phyloP scores from a whole-genome alignment of 129 eudicot species.

The Logfia minima region DNA sequence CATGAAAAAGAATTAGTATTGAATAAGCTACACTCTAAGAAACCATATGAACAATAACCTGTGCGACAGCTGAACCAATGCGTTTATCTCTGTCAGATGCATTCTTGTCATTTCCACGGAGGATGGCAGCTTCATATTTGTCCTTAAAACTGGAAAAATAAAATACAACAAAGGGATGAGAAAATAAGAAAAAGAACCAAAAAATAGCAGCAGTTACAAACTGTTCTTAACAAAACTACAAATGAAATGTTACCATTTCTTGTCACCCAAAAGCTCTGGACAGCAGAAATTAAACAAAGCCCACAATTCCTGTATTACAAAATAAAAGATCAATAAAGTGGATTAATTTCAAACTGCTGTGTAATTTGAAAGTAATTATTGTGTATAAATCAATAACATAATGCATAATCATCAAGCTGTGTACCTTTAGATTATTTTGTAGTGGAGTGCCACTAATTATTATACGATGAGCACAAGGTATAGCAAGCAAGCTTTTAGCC shows the following conservation, averaged over 20 bases:
- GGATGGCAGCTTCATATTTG: conserved; percentile 63
- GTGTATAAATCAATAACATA: not conserved
- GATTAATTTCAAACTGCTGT: conserved; percentile 11
- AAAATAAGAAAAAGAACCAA: conserved; percentile 3
- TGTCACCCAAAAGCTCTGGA: conserved; percentile 94
- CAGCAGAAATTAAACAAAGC: conserved; percentile 92
- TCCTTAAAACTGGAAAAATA: conserved; percentile 62
- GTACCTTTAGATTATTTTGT: conserved; percentile 91
- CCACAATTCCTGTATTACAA: conserved; percentile 72
- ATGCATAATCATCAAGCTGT: not conserved
- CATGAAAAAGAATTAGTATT: not conserved
- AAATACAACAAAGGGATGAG: not conserved
- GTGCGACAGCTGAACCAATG: conserved; percentile 91
- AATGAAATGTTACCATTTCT: conserved; percentile 57
- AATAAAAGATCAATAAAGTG: conserved; percentile 4
- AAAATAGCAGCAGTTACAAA: not conserved
- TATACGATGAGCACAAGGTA: conserved; percentile 83
- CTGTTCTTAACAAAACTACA: not conserved
- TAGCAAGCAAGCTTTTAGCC: conserved; percentile 89
- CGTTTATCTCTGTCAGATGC: conserved; percentile 91
- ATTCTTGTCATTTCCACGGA: conserved; percentile 89
- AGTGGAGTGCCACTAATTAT: conserved; percentile 98
- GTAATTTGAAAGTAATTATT: not conserved
- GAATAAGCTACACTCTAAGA: not conserved
- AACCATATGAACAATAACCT: conserved; percentile 45